Percentiles rank a stretch among this genome's conserved stretches.
Evolutionary conservation across 1,284 basidiomycete species (phyloP).

Genomic region (Moesziomyces antarcticus): DNA sequence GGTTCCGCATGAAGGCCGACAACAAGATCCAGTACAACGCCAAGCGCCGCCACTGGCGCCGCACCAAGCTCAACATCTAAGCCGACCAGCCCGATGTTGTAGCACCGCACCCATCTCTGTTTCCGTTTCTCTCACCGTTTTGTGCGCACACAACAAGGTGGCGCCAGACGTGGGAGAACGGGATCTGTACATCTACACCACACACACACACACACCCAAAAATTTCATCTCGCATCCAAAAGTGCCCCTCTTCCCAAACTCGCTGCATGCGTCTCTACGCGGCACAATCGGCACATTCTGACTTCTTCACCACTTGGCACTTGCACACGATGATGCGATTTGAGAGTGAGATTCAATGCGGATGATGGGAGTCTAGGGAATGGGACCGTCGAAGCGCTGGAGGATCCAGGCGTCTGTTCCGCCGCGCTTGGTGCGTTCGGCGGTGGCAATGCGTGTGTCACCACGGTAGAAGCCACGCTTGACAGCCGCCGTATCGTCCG

Average conservation of each 20-base stretch:
- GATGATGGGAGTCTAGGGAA: background rate
- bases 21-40: constrained; percentile 85
- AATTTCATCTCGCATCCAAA: background rate
- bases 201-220: constrained; percentile 1
- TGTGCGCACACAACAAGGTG: background rate
- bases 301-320: background rate
- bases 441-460: constrained; percentile 48
- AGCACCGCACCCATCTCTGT: background rate
- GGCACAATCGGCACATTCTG: no score
- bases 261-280: no score
- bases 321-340: background rate
- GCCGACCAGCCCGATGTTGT: background rate
- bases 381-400: constrained; percentile 36
- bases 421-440: constrained; percentile 41
- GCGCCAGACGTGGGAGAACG: background rate
- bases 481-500: constrained; percentile 20
- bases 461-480: constrained; percentile 52
- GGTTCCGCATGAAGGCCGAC: constrained; percentile 97
- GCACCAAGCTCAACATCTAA: constrained; percentile 67
- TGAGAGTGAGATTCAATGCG: background rate
- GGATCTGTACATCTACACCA: constrained; percentile 1
- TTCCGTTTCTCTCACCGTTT: background rate
- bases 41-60: constrained; percentile 66
- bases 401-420: constrained; percentile 57
- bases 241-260: background rate